Evolutionary conservation across 2,329 filamentous ascomycete genomes (phyloP).

Genomic region (Magnaporthales sp.): DNA sequence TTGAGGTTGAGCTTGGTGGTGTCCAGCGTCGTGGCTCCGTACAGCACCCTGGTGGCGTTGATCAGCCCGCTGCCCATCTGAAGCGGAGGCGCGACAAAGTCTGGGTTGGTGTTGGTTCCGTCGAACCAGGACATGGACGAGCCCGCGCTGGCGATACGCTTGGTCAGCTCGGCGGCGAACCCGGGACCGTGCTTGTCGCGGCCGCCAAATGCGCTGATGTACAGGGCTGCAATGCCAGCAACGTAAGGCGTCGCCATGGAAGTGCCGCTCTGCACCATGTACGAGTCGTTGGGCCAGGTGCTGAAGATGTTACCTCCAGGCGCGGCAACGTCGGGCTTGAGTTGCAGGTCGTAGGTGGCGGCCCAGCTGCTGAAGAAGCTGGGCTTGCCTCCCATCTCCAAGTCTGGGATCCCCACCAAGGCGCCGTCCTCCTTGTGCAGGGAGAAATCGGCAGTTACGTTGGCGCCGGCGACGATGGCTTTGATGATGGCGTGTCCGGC

Average conservation of each 20-base stretch:
- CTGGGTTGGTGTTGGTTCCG: slow-evolving; percentile 5
- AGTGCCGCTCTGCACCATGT: slow-evolving; percentile 34
- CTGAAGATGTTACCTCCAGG: slow-evolving; percentile 36
- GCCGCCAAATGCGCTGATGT: slow-evolving; percentile 24
- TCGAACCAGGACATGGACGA: slow-evolving; percentile 19
- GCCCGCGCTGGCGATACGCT: slow-evolving; percentile 24
- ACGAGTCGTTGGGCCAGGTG: slow-evolving; percentile 28
- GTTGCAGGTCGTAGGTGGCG: slow-evolving; percentile 30
- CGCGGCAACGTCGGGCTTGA: slow-evolving; percentile 33
- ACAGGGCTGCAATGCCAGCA: slow-evolving; percentile 31
- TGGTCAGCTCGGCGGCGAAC: slow-evolving; percentile 18
- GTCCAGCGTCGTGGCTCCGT: slow-evolving; percentile 25
- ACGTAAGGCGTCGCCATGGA: slow-evolving; percentile 39
- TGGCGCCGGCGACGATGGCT: slow-evolving; percentile 18
- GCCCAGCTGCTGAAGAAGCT: slow-evolving; percentile 32
- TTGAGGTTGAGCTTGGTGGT: slow-evolving; percentile 32
- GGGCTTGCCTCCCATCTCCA: slow-evolving; percentile 22
- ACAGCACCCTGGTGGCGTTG: slow-evolving; percentile 34
- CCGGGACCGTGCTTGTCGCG: slow-evolving; percentile 20
- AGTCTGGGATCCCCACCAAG: slow-evolving; percentile 7
- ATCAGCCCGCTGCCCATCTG: slow-evolving; percentile 37
- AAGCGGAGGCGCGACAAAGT: slow-evolving; percentile 11
- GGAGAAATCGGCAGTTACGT: slow-evolving; percentile 20
- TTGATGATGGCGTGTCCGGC: slow-evolving; percentile 22
- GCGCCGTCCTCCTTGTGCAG: not conserved